Conservation (phyloP, 495 filamentous ascomycete species). For the Daldinia caldariorum region DNA sequence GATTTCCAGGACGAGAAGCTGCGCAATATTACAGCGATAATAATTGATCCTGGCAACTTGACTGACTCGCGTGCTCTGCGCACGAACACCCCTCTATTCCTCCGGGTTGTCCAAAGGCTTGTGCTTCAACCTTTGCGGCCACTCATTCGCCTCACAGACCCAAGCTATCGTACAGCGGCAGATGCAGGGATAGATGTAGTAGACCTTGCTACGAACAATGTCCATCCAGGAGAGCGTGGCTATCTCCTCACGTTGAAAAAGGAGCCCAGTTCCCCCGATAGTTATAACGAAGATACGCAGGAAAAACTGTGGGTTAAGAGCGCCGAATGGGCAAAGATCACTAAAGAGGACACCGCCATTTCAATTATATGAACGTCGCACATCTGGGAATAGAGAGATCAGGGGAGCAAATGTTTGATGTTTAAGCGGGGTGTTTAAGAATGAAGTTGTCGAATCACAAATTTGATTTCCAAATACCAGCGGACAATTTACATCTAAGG, state of each 20-base stretch:
- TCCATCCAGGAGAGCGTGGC: conserved; percentile 49
- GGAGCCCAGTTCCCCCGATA: conserved; percentile 53
- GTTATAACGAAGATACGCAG: conserved; percentile 53
- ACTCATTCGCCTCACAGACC: conserved; percentile 49
- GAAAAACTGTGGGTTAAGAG: conserved; percentile 57
- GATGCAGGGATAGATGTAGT: conserved; percentile 52
- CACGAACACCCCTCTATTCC: conserved; percentile 53
- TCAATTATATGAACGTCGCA: conserved; percentile 13
- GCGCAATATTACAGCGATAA: conserved; percentile 56
- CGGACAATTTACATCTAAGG: background rate
- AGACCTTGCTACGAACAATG: conserved; percentile 43
- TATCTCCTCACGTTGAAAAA: conserved; percentile 54
- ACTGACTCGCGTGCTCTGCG: conserved; percentile 57
- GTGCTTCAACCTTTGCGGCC: conserved; percentile 50
- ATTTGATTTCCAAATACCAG: background rate
- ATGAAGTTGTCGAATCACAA: background rate
- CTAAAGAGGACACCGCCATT: conserved; percentile 36
- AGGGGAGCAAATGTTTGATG: background rate
- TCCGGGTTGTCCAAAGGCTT: conserved; percentile 41
- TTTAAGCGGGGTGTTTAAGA: background rate
- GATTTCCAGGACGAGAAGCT: conserved; percentile 45
- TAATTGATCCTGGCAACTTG: conserved; percentile 59
- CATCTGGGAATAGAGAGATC: background rate
- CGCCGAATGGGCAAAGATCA: conserved; percentile 54
- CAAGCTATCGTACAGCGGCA: conserved; percentile 50